These are phyloP conservation scores for Talaromyces amestolkiae DNA, from an alignment of 2,329 filamentous ascomycete genomes.

Conservation along the genomic window DNA sequence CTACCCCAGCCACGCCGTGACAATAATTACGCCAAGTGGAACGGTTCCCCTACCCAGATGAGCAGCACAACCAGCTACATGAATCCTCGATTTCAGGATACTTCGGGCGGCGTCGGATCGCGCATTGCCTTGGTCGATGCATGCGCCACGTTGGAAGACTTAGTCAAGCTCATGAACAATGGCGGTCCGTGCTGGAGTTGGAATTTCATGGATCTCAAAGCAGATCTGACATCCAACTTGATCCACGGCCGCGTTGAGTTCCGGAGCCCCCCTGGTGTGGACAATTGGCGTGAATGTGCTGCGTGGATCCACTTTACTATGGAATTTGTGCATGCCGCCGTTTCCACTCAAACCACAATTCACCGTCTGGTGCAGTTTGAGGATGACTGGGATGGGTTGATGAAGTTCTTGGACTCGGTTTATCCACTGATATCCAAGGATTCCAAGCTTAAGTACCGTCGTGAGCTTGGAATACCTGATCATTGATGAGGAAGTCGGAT, in stretches of 20 bases:
- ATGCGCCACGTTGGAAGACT: background rate
- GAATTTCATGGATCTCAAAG: background rate
- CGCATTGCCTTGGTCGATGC: background rate
- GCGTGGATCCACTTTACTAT: slow-evolving; percentile 9
- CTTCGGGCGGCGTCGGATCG: background rate
- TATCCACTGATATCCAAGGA: background rate
- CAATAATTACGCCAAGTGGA: slow-evolving; percentile 7
- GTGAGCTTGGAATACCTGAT: background rate
- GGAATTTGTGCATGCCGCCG: slow-evolving; percentile 5
- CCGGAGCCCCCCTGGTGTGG: slow-evolving; percentile 1
- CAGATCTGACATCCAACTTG: background rate
- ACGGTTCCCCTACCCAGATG: background rate
- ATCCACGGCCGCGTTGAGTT: slow-evolving; percentile 1
- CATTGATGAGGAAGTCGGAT: background rate
- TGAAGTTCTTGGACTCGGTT: slow-evolving; percentile 1
- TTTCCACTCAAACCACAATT: background rate
- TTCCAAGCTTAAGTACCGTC: background rate
- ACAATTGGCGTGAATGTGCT: background rate
- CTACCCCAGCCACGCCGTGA: background rate
- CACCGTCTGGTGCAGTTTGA: background rate
- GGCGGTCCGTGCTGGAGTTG: background rate
- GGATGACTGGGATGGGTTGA: background rate
- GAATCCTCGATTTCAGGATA: background rate
- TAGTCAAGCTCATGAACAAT: background rate
- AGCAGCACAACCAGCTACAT: background rate